These are phyloP conservation scores for Corynespora cassiicola DNA, from an alignment of 2,329 filamentous ascomycete genomes.

Conservation along the genomic window DNA sequence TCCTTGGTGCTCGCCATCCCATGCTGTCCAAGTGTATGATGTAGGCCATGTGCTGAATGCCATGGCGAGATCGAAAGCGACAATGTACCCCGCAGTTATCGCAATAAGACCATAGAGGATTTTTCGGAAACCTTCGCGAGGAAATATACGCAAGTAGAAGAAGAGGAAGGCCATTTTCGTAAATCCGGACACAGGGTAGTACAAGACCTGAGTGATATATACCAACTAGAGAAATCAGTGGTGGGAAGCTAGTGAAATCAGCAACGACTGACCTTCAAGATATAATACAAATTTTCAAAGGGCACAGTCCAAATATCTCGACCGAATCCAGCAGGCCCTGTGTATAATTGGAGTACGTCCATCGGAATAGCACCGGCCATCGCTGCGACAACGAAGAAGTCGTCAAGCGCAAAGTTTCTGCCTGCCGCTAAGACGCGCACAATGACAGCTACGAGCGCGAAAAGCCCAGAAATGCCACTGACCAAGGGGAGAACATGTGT, in stretches of 20 bases:
- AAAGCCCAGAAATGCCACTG: conserved; percentile 9
- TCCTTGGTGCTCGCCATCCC: conserved; percentile 23
- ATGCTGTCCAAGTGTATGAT: conserved; percentile 27
- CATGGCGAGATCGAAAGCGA: conserved; percentile 21
- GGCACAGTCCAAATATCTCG: conserved; percentile 59
- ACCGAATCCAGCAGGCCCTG: conserved; percentile 48
- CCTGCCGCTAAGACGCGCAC: conserved; percentile 27
- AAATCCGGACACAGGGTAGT: conserved; percentile 27
- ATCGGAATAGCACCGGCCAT: conserved; percentile 16
- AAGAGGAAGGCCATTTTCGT: conserved; percentile 31
- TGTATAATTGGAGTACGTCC: conserved; percentile 14
- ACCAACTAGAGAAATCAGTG: conserved; percentile 10
- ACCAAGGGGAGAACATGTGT: conserved; percentile 35
- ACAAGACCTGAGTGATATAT: conserved; percentile 28
- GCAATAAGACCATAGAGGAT: conserved; percentile 12
- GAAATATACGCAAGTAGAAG: conserved; percentile 34
- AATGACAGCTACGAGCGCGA: conserved; percentile 40
- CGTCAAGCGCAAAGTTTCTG: conserved; percentile 18
- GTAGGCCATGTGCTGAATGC: too few relatives aligned
- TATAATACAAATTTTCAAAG: conserved; percentile 48
- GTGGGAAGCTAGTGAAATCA: background rate
- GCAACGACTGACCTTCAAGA: conserved; percentile 28
- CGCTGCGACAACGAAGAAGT: conserved; percentile 17
- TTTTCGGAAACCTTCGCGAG: conserved; percentile 15
- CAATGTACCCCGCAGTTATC: conserved; percentile 9